phyloP scores from a whole-genome alignment of 208 protist species.

The Endotrypanum monterogeii region DNA sequence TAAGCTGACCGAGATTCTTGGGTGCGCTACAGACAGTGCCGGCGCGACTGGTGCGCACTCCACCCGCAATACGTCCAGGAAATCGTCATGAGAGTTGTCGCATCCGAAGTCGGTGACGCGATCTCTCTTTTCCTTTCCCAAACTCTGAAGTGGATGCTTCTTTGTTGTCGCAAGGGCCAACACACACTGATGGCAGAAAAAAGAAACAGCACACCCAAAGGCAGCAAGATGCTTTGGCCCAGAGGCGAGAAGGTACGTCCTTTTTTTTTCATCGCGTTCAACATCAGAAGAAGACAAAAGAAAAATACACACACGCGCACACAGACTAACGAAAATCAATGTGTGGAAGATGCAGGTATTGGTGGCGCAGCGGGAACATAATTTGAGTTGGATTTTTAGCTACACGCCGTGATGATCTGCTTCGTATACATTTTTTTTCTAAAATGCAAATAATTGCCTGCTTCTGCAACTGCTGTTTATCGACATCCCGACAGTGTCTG shows the following conservation, averaged over 20 bases:
- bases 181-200: not conserved
- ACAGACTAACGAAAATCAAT: too few relatives aligned
- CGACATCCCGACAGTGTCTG: too few relatives aligned
- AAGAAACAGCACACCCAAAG: too few relatives aligned
- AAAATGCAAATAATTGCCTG: not conserved
- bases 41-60: not conserved
- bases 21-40: not conserved
- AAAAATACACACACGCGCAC: too few relatives aligned
- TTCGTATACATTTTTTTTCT: not conserved
- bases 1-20: slow-evolving; percentile 8
- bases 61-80: not conserved
- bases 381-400: not conserved
- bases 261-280: not conserved
- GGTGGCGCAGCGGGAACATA: too few relatives aligned
- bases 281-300: too few relatives aligned
- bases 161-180: not conserved
- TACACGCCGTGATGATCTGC: not conserved
- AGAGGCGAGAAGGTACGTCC: not conserved
- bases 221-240: not conserved
- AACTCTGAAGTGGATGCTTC: not conserved
- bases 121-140: not conserved
- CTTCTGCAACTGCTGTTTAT: not conserved
- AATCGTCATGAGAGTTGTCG: not conserved
- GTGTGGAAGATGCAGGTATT: too few relatives aligned
- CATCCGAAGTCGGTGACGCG: not conserved